These are phyloP conservation scores for Aspergillus ruber DNA, from an alignment of 2,329 filamentous ascomycete species.

Conservation along the genomic window DNA sequence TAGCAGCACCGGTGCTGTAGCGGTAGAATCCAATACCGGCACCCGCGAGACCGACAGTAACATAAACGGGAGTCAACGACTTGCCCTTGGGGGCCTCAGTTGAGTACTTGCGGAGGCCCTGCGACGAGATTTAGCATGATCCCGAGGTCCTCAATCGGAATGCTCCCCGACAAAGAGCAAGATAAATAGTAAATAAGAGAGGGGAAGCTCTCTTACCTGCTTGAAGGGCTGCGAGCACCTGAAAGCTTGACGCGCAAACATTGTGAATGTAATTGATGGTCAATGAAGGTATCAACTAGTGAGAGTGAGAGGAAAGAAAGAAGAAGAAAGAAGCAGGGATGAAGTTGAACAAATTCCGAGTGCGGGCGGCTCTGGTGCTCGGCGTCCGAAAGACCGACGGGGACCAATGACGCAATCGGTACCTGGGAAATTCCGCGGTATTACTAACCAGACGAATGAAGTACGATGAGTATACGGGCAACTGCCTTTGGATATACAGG, in stretches of 20 bases:
- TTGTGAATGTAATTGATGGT: slow-evolving; percentile 34
- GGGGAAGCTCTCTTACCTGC: slow-evolving; percentile 46
- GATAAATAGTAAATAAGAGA: not conserved
- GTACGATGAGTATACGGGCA: not conserved
- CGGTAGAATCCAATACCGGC: slow-evolving; percentile 53
- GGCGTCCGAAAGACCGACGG: slow-evolving; percentile 4
- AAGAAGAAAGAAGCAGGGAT: slow-evolving; percentile 3
- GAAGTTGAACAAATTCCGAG: slow-evolving; percentile 5
- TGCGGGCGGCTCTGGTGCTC: slow-evolving; percentile 1
- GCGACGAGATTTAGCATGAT: slow-evolving; percentile 2
- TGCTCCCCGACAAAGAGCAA: not conserved
- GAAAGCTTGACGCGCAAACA: slow-evolving; percentile 63
- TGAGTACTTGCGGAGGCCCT: slow-evolving; percentile 68
- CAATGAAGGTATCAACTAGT: not conserved
- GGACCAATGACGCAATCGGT: slow-evolving; percentile 25
- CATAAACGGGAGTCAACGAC: slow-evolving; percentile 55
- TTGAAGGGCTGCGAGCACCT: slow-evolving; percentile 60
- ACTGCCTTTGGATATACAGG: no score
- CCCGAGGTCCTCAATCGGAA: not conserved
- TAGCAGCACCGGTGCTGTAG: slow-evolving; percentile 31
- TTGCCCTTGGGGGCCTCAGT: slow-evolving; percentile 51
- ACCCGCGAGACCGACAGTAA: slow-evolving; percentile 32
- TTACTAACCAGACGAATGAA: not conserved
- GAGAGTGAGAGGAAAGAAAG: not conserved
- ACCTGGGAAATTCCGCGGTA: not conserved